A percentile compares a stretch with the other conserved stretches of the same genome.
Evolutionary conservation across 2,329 filamentous ascomycete species (phyloP).

Genomic region (Colletotrichum sp.): DNA sequence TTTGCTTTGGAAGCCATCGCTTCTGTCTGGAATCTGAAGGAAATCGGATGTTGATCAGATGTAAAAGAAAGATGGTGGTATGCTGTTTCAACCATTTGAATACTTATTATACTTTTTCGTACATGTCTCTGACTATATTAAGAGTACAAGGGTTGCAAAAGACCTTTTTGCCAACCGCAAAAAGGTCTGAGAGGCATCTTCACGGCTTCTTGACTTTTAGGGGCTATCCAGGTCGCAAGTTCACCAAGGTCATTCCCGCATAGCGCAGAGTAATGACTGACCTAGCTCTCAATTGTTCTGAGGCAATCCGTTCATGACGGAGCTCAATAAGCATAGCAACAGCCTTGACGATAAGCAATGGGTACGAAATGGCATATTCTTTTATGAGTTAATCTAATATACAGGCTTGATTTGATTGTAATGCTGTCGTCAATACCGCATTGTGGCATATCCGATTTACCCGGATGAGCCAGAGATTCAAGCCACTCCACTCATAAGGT

Average conservation of each 20-base stretch:
- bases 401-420: neutral
- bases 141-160: neutral
- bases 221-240: neutral
- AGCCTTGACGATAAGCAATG: neutral
- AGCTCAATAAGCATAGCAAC: neutral
- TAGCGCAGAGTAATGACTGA: neutral
- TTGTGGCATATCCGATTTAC: neutral
- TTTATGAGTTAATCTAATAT: accelerated
- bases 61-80: neutral
- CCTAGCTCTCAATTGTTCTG: neutral
- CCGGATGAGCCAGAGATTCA: neutral
- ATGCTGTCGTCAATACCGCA: neutral
- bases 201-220: accelerated
- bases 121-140: neutral
- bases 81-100: neutral
- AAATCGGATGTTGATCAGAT: neutral
- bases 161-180: neutral
- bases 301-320: neutral
- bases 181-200: neutral
- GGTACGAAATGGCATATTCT: neutral
- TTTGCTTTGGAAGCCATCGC: neutral
- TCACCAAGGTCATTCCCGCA: neutral
- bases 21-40: neutral
- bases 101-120: neutral
- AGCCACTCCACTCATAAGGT: neutral